Conservation (phyloP, 2,329 filamentous ascomycete species). For the Colletotrichum tofieldiae region DNA sequence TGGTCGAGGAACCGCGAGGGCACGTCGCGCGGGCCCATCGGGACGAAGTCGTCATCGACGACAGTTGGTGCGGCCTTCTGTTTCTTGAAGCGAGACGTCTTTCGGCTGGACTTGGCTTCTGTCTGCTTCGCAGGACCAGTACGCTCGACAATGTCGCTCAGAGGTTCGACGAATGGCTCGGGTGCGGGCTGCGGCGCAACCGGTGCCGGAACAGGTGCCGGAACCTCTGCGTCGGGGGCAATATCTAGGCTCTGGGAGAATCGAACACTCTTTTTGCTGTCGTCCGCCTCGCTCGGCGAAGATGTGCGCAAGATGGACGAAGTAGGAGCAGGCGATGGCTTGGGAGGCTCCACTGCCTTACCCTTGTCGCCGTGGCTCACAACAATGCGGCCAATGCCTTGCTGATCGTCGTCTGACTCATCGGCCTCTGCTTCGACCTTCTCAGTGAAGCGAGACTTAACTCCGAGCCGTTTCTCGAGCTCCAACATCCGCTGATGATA, state of each 20-base stretch:
- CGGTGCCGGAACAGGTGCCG: background rate
- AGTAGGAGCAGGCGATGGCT: conserved; percentile 27
- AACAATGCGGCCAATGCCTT: conserved; percentile 71
- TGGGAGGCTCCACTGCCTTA: conserved; percentile 15
- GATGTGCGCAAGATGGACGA: conserved; percentile 41
- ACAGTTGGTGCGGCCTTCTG: conserved; percentile 34
- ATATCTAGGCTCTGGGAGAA: conserved; percentile 85
- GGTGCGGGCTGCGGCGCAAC: conserved; percentile 39
- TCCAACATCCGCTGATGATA: conserved; percentile 89
- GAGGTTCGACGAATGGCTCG: conserved; percentile 60
- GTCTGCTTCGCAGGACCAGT: conserved; percentile 46
- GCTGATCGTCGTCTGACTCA: conserved; percentile 56
- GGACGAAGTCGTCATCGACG: conserved; percentile 49
- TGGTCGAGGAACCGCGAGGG: conserved; percentile 58
- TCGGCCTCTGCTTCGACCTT: conserved; percentile 55
- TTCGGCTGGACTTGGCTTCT: conserved; percentile 53
- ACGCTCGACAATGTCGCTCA: conserved; percentile 70
- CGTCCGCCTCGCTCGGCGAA: conserved; percentile 44
- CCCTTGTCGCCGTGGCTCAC: conserved; percentile 55
- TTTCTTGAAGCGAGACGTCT: conserved; percentile 69
- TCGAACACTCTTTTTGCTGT: conserved; percentile 80
- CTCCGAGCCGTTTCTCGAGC: conserved; percentile 82
- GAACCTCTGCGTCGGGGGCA: conserved; percentile 58
- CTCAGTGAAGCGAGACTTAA: conserved; percentile 64
- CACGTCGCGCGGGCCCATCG: conserved; percentile 62